Evolutionary conservation across 2,329 filamentous ascomycete genomes (phyloP).

Genomic region (Sporothrix inflata): DNA sequence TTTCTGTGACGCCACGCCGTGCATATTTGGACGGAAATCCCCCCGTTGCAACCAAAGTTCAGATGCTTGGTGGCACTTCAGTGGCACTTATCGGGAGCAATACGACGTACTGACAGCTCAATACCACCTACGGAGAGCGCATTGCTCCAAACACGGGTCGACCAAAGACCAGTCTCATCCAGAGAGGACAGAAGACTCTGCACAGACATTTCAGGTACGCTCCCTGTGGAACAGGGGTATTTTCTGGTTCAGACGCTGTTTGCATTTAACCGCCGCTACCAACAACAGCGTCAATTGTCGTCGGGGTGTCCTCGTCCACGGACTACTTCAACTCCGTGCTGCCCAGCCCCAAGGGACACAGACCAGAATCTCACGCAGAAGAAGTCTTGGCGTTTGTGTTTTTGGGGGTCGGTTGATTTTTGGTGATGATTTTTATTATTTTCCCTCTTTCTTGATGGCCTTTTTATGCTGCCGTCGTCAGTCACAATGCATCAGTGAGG

Average conservation of each 20-base stretch:
- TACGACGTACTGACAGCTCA: background rate
- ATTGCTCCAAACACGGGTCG: slow-evolving; percentile 21
- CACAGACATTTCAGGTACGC: slow-evolving; percentile 20
- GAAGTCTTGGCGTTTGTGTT: slow-evolving; percentile 19
- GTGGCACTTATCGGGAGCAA: background rate
- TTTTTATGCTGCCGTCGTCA: background rate
- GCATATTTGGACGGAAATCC: background rate
- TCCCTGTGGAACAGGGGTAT: slow-evolving; percentile 4
- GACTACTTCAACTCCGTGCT: slow-evolving; percentile 20
- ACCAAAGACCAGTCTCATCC: slow-evolving; percentile 19
- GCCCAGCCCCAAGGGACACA: slow-evolving; percentile 10
- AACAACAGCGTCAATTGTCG: background rate
- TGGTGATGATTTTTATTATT: background rate
- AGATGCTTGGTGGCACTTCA: background rate
- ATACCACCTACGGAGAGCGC: slow-evolving; percentile 1
- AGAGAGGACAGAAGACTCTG: slow-evolving; percentile 9
- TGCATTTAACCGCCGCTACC: background rate
- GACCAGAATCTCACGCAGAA: slow-evolving; percentile 23
- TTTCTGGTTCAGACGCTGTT: background rate
- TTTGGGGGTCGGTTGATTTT: background rate
- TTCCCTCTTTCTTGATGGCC: background rate
- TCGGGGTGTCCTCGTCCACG: background rate
- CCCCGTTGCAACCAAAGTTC: slow-evolving; percentile 15
- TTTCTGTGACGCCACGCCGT: slow-evolving; percentile 11
- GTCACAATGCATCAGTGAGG: background rate